Percentiles rank a stretch among this genome's conserved stretches.
These are phyloP conservation scores for Zygosaccharomyces gambellarensis DNA, from an alignment of 805 yeast species.

Conservation along the genomic window DNA sequence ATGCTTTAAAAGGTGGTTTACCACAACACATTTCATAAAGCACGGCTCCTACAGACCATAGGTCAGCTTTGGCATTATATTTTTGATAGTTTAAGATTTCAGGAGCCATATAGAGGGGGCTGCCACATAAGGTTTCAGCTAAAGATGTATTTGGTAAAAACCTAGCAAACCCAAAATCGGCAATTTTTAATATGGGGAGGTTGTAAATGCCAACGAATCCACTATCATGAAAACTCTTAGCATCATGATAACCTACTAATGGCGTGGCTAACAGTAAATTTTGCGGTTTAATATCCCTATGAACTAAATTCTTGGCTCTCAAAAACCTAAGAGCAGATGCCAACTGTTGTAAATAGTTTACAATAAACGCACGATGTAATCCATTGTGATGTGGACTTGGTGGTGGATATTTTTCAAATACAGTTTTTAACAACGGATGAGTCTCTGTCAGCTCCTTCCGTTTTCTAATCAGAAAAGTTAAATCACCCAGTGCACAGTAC, in stretches of 20 bases:
- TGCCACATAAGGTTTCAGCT: slow-evolving; percentile 97
- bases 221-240: slow-evolving; percentile 49
- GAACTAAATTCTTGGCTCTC: slow-evolving; percentile 79
- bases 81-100: slow-evolving; percentile 91
- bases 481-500: slow-evolving; percentile 91
- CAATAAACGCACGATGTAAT: slow-evolving; percentile 67
- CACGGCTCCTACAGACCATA: slow-evolving; percentile 98
- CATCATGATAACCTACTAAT: slow-evolving; percentile 44
- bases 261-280: slow-evolving; percentile 76
- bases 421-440: slow-evolving; percentile 72
- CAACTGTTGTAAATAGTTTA: slow-evolving; percentile 83
- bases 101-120: slow-evolving; percentile 98
- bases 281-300: slow-evolving; percentile 90
- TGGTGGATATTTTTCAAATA: slow-evolving; percentile 78
- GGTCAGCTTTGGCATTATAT: slow-evolving; percentile 93
- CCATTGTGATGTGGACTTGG: slow-evolving; percentile 71
- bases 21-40: slow-evolving; percentile 93
- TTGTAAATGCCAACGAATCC: slow-evolving; percentile 79
- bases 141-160: slow-evolving; percentile 87
- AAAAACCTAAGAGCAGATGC: slow-evolving; percentile 79
- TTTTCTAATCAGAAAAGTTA: slow-evolving; percentile 78
- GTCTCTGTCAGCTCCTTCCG: slow-evolving; percentile 64
- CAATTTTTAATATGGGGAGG: slow-evolving; percentile 84
- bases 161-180: slow-evolving; percentile 97
- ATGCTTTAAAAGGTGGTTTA: slow-evolving; percentile 93